phyloP scores from a whole-genome alignment of 768 basidiomycete species.

The Lactifluus piperatus region DNA sequence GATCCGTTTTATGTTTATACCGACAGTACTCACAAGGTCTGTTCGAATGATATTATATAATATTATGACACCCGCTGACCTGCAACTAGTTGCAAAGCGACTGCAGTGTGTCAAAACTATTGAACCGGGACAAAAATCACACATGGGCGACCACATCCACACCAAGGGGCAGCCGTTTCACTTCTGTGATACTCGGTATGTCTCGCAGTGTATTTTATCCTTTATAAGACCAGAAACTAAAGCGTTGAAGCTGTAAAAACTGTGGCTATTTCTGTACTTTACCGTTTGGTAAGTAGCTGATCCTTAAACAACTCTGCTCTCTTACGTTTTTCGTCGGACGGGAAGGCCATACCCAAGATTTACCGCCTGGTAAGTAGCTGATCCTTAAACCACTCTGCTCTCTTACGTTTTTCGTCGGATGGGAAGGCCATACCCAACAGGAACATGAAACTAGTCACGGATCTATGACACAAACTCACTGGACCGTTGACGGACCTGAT shows the following conservation, averaged over 20 bases:
- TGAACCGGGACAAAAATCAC: conserved; percentile 33
- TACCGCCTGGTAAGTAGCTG: conserved; percentile 38
- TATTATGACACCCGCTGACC: background rate
- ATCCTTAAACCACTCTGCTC: background rate
- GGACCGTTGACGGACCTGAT: conserved; percentile 49
- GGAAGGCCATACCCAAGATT: too few relatives aligned
- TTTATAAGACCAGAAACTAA: background rate
- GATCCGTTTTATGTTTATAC: background rate
- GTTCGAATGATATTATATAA: background rate
- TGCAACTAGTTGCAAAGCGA: conserved; percentile 38
- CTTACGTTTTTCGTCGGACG: background rate
- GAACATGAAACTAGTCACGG: conserved; percentile 58
- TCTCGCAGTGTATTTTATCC: background rate
- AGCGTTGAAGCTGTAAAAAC: conserved; percentile 36
- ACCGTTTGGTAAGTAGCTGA: conserved; percentile 35
- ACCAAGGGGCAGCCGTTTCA: conserved; percentile 42
- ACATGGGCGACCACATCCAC: conserved; percentile 43
- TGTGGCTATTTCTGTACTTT: conserved; percentile 54
- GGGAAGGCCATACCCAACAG: conserved; percentile 53
- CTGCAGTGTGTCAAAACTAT: conserved; percentile 43
- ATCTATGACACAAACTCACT: conserved; percentile 50
- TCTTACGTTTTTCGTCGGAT: background rate
- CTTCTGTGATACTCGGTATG: conserved; percentile 44
- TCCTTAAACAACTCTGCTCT: background rate
- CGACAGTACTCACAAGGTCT: conserved; percentile 46